Conservation (phyloP, 495 filamentous ascomycete species). For the Jackrogersella minutella region DNA sequence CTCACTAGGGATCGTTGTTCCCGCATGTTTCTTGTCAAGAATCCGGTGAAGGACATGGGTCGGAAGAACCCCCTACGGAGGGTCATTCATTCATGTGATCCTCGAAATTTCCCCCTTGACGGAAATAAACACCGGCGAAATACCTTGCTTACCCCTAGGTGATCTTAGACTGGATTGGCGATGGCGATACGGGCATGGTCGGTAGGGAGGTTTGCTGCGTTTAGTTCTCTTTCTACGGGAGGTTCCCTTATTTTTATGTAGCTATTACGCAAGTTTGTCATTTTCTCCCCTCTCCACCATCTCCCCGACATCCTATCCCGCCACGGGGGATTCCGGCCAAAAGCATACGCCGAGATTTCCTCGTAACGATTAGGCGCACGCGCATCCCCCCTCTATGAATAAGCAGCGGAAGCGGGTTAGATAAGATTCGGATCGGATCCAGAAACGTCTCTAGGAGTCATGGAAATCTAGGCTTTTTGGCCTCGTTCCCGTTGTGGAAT, state of each 20-base stretch:
- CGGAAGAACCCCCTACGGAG: too few species aligned
- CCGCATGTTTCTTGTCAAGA: not conserved
- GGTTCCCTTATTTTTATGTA: not conserved
- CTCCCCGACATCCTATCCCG: too few species aligned
- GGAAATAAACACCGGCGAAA: not conserved
- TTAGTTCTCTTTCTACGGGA: not conserved
- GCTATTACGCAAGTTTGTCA: conserved; percentile 4
- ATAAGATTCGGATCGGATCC: too few species aligned
- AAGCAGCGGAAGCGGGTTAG: too few species aligned
- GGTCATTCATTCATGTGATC: not conserved
- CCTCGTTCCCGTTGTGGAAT: too few species aligned
- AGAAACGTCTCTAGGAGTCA: too few species aligned
- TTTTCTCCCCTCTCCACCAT: not conserved
- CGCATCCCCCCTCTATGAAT: too few species aligned
- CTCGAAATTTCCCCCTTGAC: not conserved
- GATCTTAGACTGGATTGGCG: conserved; percentile 1
- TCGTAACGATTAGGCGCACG: too few species aligned
- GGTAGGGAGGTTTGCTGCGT: conserved; percentile 1
- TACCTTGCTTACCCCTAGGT: conserved; percentile 2
- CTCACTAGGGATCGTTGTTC: not conserved
- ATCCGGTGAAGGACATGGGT: not conserved
- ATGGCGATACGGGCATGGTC: conserved; percentile 1
- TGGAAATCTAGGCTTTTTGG: too few species aligned
- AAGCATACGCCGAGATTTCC: too few species aligned
- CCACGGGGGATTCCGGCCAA: too few species aligned